Evolutionary conservation across 306 rosid genomes (phyloP).

Genomic region (Lagenaria siceraria): DNA sequence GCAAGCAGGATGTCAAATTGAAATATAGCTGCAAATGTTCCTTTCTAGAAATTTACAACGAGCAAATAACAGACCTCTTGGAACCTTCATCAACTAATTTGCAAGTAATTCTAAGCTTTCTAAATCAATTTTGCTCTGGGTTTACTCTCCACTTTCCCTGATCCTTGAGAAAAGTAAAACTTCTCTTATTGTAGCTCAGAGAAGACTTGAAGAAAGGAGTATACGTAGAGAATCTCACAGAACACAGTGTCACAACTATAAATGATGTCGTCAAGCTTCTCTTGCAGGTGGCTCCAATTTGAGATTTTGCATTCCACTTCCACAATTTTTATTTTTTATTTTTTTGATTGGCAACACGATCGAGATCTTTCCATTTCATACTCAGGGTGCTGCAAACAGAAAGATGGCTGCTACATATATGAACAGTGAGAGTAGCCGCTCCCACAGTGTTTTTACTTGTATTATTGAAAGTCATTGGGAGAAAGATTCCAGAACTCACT

Average conservation of each 20-base stretch:
- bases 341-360: slow-evolving; percentile 11
- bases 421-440: slow-evolving; percentile 92
- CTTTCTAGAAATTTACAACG: slow-evolving; percentile 87
- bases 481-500: slow-evolving; percentile 72
- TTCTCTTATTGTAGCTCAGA: slow-evolving; percentile 55
- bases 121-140: slow-evolving; percentile 13
- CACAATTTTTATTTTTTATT: background rate
- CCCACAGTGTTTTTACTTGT: slow-evolving; percentile 95
- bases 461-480: slow-evolving; percentile 89
- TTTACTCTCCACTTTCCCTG: background rate
- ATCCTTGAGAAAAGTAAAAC: background rate
- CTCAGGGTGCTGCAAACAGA: slow-evolving; percentile 81
- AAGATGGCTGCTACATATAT: slow-evolving; percentile 90
- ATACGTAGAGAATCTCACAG: slow-evolving; percentile 79
- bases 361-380: slow-evolving; percentile 13
- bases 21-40: slow-evolving; percentile 91
- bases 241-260: slow-evolving; percentile 53
- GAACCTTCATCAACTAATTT: slow-evolving; percentile 87
- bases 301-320: background rate
- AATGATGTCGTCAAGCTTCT: slow-evolving; percentile 76
- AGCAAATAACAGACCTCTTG: slow-evolving; percentile 89
- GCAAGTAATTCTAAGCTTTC: slow-evolving; percentile 43
- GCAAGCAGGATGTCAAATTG: slow-evolving; percentile 47
- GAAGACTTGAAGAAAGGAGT: slow-evolving; percentile 98
- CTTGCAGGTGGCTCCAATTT: slow-evolving; percentile 45